phyloP scores from a whole-genome alignment of 768 basidiomycete species.

The Brasilioporus rufonigricans region DNA sequence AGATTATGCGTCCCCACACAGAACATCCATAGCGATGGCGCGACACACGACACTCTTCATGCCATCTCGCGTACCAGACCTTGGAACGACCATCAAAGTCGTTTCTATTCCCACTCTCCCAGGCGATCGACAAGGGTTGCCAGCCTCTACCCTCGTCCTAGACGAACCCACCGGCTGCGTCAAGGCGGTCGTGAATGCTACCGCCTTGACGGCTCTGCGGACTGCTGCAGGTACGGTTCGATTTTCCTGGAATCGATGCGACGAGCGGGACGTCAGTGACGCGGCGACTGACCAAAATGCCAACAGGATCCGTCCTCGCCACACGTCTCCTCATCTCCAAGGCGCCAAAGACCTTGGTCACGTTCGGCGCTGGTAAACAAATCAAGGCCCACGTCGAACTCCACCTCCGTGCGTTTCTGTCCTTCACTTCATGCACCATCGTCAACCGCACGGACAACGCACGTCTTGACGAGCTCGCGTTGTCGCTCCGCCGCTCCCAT shows the following conservation, averaged over 20 bases:
- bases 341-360: constrained; percentile 46
- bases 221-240: constrained; percentile 68
- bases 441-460: constrained; percentile 49
- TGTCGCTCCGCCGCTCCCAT: constrained; percentile 26
- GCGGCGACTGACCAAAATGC: too few relatives aligned
- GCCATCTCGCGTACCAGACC: constrained; percentile 61
- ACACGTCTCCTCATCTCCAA: constrained; percentile 49
- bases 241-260: neutral
- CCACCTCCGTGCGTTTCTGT: constrained; percentile 54
- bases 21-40: constrained; percentile 51
- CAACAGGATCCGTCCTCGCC: constrained; percentile 65
- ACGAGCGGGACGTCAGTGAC: too few relatives aligned
- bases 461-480: constrained; percentile 42
- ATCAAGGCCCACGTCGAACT: constrained; percentile 63
- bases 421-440: constrained; percentile 53
- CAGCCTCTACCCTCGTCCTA: constrained; percentile 73
- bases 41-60: constrained; percentile 74
- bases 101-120: constrained; percentile 62
- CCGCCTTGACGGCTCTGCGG: constrained; percentile 72
- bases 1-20: constrained; percentile 45
- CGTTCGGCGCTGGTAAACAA: constrained; percentile 76
- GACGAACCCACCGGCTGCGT: constrained; percentile 67
- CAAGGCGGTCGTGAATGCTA: constrained; percentile 78
- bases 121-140: constrained; percentile 54
- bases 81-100: constrained; percentile 75